A percentile compares a stretch with the other conserved stretches of the same genome.
phyloP scores from a whole-genome alignment of 192 early-diverging fungal genomes.

The Chytriomyces sp. region DNA sequence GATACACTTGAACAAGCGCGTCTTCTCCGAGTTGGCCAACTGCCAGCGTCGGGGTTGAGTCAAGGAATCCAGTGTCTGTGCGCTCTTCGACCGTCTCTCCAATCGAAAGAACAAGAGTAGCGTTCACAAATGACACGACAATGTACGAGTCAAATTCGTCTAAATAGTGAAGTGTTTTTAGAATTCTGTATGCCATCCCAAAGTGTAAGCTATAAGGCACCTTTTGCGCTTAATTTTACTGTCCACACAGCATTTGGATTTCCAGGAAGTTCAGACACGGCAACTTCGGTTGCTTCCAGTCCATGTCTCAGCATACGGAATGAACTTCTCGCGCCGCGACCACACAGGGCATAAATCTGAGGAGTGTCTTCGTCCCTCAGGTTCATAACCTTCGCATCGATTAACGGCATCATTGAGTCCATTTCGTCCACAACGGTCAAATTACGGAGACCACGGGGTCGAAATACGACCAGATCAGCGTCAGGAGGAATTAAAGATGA shows the following conservation, averaged over 20 bases:
- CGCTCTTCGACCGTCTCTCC: conserved; percentile 94
- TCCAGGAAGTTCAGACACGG: conserved; percentile 89
- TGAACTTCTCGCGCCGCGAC: conserved; percentile 76
- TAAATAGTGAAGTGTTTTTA: background rate
- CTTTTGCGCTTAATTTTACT: conserved; percentile 48
- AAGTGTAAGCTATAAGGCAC: conserved; percentile 3
- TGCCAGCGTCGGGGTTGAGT: conserved; percentile 81
- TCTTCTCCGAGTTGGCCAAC: conserved; percentile 86
- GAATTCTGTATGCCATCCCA: background rate
- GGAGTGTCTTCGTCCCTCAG: conserved; percentile 90
- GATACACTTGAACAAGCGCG: conserved; percentile 78
- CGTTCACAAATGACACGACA: conserved; percentile 89
- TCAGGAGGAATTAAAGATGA: conserved; percentile 69
- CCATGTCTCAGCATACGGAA: conserved; percentile 93
- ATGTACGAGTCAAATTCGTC: conserved; percentile 84
- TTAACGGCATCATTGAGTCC: conserved; percentile 79
- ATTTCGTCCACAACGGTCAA: conserved; percentile 91
- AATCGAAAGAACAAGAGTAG: conserved; percentile 90
- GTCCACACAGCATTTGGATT: conserved; percentile 94
- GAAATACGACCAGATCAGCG: conserved; percentile 65
- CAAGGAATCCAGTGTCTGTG: conserved; percentile 86
- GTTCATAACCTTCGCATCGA: conserved; percentile 86
- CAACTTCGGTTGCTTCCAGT: conserved; percentile 89
- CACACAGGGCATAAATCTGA: conserved; percentile 90
- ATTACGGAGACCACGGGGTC: conserved; percentile 79